Base-by-base conservation (phyloP, 129 eudicot species). In the Cynara cardunculus region DNA sequence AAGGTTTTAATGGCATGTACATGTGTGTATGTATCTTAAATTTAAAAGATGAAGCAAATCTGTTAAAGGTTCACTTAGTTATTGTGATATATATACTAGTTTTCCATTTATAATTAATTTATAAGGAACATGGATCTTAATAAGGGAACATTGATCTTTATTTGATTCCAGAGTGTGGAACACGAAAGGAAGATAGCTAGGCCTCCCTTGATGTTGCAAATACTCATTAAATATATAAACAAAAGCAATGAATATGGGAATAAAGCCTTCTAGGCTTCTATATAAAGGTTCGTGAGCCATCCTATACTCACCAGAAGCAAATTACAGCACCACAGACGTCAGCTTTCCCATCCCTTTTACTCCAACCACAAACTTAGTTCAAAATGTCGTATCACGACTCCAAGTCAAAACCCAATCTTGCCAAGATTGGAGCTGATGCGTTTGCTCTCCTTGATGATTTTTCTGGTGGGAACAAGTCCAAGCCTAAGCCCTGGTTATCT, bases 381-480 rank as follows among this genome's bases (percentile, higher is more conserved):
- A 18, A 18, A 56, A 56, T 56, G 65, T 5, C 24, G 2, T 56
- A 56, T 18, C 3, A 39, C 1, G 64, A 56, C 24, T n/a, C 65
- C 21, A 56, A 6, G 71, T 18, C 80, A 21, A 74, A 74, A 74
- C 34, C 59, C 4, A 37, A 76, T 44, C 86, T 82, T 69, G 28
- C 46, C 35, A 76, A 61, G 66, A 75, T 82, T 59, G 86, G 86
- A 31, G 72, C 44, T 0, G 82, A 82, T 30, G 82, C 67, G 0
- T 83, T 83, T 71, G 78, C 69, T 39, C 67, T 77, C 22, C 78
- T 83, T 41, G 86, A 82, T 25, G 49, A 24, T 70, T 77, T 77
- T 10, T 56, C 71, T 0, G 27, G 80, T 65, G 73, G 68, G 26
- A 49, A 27, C 24, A 77, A 71, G 76, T 41, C 41, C 65, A 82